Conservation (phyloP, 106 monocot genomes). For the Amphibolis antarctica region DNA sequence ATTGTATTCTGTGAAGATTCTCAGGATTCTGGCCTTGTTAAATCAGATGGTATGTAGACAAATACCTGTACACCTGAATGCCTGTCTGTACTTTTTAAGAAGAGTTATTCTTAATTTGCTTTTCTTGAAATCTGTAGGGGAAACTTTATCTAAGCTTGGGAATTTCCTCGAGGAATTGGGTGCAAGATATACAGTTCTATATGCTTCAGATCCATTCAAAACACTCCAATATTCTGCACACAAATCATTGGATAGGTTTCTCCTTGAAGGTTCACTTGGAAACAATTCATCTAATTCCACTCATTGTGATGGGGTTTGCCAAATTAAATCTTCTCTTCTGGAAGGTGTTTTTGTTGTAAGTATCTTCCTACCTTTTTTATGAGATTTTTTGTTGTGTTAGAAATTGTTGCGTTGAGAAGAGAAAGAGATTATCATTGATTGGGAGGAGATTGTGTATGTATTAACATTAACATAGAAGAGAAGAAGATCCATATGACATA, state of each 20-base stretch:
- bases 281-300: conserved; percentile 4
- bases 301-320: conserved; percentile 21
- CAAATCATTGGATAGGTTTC: conserved; percentile 12
- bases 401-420: neutral
- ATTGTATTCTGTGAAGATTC: conserved; percentile 43
- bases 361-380: neutral
- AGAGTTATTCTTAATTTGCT: too few species aligned
- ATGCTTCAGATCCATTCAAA: conserved; percentile 18
- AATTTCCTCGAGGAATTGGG: conserved; percentile 38
- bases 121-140: conserved; percentile 24
- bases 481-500: too few species aligned
- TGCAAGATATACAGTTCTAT: conserved; percentile 23
- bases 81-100: neutral
- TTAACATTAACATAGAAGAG: too few species aligned
- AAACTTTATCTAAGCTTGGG: conserved; percentile 44
- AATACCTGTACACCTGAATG: neutral
- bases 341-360: conserved; percentile 31
- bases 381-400: neutral
- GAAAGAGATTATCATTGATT: neutral
- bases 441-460: too few species aligned
- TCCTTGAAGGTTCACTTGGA: conserved; percentile 3
- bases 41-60: conserved; percentile 45
- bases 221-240: conserved; percentile 8
- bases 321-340: conserved; percentile 22
- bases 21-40: conserved; percentile 18